These are phyloP conservation scores for Volvox africanus DNA, from an alignment of 139 green algal species.

Conservation along the genomic window DNA sequence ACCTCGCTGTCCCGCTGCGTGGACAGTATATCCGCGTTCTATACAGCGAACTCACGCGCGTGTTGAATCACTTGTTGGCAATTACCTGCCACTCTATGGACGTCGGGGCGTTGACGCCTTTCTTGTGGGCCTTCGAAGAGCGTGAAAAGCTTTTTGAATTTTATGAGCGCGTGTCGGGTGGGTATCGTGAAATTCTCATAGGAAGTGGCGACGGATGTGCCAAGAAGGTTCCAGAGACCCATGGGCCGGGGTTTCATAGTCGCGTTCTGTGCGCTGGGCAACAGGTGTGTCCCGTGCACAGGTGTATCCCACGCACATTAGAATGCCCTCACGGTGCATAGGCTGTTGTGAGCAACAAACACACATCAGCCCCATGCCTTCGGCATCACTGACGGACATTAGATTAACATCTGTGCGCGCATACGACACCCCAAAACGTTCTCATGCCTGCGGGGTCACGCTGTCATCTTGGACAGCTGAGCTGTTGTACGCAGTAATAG, in stretches of 20 bases:
- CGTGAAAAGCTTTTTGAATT: conserved; percentile 93
- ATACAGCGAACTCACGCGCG: conserved; percentile 85
- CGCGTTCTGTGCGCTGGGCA: no score
- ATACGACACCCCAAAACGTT: no score
- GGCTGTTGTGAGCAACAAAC: no score
- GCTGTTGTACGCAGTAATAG: no score
- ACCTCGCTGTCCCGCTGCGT: conserved; percentile 60
- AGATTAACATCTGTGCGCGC: no score
- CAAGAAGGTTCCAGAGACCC: background rate
- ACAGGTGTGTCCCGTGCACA: no score
- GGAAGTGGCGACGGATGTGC: background rate
- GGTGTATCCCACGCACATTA: no score
- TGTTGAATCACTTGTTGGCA: conserved; percentile 88
- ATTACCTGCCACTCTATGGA: conserved; percentile 80
- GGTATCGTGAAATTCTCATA: background rate
- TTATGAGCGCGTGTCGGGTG: conserved; percentile 81
- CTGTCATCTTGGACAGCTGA: no score
- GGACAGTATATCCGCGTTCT: conserved; percentile 91
- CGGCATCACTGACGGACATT: no score
- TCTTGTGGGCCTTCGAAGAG: conserved; percentile 91
- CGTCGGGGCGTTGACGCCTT: conserved; percentile 86
- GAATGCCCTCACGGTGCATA: no score
- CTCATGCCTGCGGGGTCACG: no score
- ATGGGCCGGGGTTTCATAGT: background rate
- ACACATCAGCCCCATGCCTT: no score